These are phyloP conservation scores for Parasarocladium wereldwijsianum DNA, from an alignment of 2,329 filamentous ascomycete genomes.

Conservation along the genomic window DNA sequence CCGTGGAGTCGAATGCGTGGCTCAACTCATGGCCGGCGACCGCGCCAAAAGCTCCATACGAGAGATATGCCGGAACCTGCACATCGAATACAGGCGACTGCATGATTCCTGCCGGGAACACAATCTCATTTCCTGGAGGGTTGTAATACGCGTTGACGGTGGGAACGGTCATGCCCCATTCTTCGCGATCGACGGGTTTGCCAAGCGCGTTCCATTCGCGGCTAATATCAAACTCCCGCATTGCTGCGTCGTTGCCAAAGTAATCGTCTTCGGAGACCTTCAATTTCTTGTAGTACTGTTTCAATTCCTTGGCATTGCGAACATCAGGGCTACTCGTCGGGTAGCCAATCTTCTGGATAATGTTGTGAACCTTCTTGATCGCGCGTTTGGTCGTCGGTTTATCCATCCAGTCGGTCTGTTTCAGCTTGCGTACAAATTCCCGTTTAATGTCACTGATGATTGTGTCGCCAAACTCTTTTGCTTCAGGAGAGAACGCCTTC, in stretches of 20 bases:
- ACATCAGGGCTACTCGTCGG: constrained; percentile 45
- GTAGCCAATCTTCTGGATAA: constrained; percentile 55
- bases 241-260: constrained; percentile 41
- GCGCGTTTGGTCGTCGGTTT: constrained; percentile 42
- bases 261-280: constrained; percentile 31
- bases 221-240: constrained; percentile 30
- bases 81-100: constrained; percentile 53
- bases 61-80: constrained; percentile 46
- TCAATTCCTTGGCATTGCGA: constrained; percentile 38
- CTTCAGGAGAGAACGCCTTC: constrained; percentile 49
- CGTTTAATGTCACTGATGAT: constrained; percentile 59
- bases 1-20: constrained; percentile 54
- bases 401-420: constrained; percentile 49
- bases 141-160: constrained; percentile 56
- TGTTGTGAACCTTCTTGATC: constrained; percentile 50
- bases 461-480: constrained; percentile 51
- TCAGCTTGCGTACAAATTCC: constrained; percentile 46
- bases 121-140: constrained; percentile 50
- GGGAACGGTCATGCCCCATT: constrained; percentile 45
- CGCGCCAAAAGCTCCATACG: constrained; percentile 54
- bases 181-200: constrained; percentile 42
- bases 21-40: constrained; percentile 56
- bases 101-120: constrained; percentile 47
- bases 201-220: constrained; percentile 42
- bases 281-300: constrained; percentile 40